Evolutionary conservation across 176 grass and related monocot species (phyloP).

Genomic region (Phragmites australis): DNA sequence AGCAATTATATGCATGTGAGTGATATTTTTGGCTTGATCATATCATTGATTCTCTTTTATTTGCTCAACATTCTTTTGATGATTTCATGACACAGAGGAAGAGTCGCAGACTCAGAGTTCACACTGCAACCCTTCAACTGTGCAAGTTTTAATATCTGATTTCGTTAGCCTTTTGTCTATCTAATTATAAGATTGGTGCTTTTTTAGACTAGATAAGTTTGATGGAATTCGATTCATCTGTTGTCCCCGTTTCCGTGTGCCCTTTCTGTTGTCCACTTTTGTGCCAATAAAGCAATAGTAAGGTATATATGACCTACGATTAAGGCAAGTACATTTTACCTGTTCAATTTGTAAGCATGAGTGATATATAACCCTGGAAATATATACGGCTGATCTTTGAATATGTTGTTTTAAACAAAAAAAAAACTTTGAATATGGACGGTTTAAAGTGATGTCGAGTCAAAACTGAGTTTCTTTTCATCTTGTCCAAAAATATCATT

Average conservation of each 20-base stretch:
- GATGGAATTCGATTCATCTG: constrained; percentile 6
- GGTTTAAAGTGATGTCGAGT: not conserved
- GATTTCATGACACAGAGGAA: not conserved
- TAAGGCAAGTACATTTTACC: not conserved
- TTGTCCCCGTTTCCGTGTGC: not conserved
- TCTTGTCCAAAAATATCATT: not conserved
- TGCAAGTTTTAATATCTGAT: not conserved
- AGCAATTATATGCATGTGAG: not conserved
- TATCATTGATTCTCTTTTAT: not conserved
- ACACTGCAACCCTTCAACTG: not conserved
- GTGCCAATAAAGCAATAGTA: not conserved
- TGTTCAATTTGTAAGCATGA: not conserved
- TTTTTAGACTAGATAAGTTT: not conserved
- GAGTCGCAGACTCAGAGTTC: not conserved
- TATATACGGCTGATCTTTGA: not conserved
- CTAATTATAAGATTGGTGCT: not conserved
- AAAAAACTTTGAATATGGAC: not conserved
- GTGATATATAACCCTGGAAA: not conserved
- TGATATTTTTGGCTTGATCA: not conserved
- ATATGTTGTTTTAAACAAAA: not conserved
- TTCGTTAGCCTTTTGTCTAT: not conserved
- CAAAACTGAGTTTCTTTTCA: not conserved
- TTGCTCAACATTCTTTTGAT: not conserved
- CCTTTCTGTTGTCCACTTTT: not conserved
- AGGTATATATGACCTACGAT: not conserved